Evolutionary conservation across 2,329 filamentous ascomycete genomes (phyloP), one percentile per base, ranked within the genome.

Genomic region (Colletotrichum lini): DNA sequence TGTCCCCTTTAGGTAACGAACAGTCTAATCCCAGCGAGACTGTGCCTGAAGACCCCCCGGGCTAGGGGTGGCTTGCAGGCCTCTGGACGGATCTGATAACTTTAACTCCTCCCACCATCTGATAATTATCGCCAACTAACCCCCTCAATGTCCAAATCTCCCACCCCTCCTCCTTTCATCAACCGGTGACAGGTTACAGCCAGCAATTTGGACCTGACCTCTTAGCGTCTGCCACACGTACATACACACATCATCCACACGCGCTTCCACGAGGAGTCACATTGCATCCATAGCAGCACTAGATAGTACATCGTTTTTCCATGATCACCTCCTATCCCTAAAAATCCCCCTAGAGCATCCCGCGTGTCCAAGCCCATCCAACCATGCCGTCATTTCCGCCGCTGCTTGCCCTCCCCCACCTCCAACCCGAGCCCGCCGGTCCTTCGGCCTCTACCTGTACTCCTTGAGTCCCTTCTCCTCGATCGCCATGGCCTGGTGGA

Each of bases 71-170:
- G 70, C 53, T 64, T 70, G 67, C 67, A 59, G 38, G 72, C 30
- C 44, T 52, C n/a, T 62, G 60, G 52, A 57, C 60, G 70, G 72
- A 74, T 74, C 72, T 73, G 72, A 74, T 74, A 74, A 74, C 72
- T 74, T 71, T 67, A 74, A 74, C 63, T 73, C 67, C 72, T 73
- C 72, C 30, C 67, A 66, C 65, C 68, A 72, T 72, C 69, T 72
- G 65, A 72, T 72, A 72, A 72, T 38, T 49, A 21, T 50, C 58
- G 35, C 52, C 18, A 13, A 16, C 9, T 13, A 30, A 23, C 15
- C 45, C 21, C 56, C 56, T 42, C 30, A 35, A 9, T 5, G 1
- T 35, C 65, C 23, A 35, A 66, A 60, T 12, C 23, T 23, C 52
- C 47, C n/a, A 49, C 42, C n/a, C 49, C 40, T 58, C 38, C 57